Base-by-base conservation (phyloP, 768 basidiomycete species). In the Cytidiella melzeri region DNA sequence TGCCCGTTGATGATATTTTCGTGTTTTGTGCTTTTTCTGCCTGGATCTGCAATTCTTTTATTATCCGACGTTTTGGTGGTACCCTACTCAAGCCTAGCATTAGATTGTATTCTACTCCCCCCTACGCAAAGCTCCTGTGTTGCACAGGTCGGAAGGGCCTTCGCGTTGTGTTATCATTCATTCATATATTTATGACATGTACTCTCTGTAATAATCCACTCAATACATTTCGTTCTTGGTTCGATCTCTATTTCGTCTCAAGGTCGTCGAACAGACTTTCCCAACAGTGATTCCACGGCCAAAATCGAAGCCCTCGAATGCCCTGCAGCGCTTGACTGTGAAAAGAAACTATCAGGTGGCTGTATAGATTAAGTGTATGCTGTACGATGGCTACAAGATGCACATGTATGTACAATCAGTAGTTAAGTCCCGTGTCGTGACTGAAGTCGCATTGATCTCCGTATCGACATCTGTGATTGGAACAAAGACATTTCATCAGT, bases 361-460 rank as follows among this genome's bases (percentile, higher is more conserved):
- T n/a, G n/a, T n/a, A n/a, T n/a, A n/a, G n/a, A n/a, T n/a, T n/a
- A n/a, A n/a, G n/a, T n/a, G n/a, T n/a, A n/a, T n/a, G n/a, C n/a
- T n/a, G n/a, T n/a, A n/a, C n/a, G n/a, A n/a, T n/a, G n/a, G 36
- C 6, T 39, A 47, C 37, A 47, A 36, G 23, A 40, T 47, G 45
- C 13, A 43, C 18, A 25, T 10, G 23, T 41, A 18, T 25, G 5
- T 21, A 25, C 13, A 30, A 47, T 47, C 24, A 47, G 39, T 47
- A 47, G 21, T 13, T 38, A 11, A 47, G 19, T 15, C 46, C 36
- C 12, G 68, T 66, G 60, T 79, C 88, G 63, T 92, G 88, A 59
- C 80, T 75, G 68, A 84, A 91, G 69, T 88, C 87, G 73, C 88
- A 92, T 67, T 83, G 83, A 72, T 92, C 88, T 51, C 88, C 88